phyloP scores from a whole-genome alignment of 768 basidiomycete species.

The Arthromyces matolae region DNA sequence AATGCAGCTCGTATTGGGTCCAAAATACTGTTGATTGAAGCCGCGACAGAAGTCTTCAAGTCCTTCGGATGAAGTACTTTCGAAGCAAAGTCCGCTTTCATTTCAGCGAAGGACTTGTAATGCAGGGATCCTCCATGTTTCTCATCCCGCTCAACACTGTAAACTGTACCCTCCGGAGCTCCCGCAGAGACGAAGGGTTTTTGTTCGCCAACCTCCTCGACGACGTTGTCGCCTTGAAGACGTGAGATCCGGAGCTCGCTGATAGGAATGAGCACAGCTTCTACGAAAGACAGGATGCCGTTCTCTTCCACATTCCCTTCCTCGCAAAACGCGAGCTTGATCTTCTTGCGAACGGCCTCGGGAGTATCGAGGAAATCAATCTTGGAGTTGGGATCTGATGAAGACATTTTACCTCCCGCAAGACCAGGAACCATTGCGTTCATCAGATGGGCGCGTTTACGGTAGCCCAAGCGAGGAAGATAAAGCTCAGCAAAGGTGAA shows the following conservation, averaged over 20 bases:
- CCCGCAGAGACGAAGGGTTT: constrained; percentile 61
- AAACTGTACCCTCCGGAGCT: constrained; percentile 80
- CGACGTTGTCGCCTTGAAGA: constrained; percentile 43
- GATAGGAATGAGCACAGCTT: constrained; percentile 87
- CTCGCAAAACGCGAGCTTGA: constrained; percentile 91
- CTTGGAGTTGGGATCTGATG: constrained; percentile 96
- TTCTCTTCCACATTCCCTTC: constrained; percentile 88
- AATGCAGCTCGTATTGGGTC: constrained; percentile 81
- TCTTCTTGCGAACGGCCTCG: constrained; percentile 80
- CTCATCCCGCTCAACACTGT: constrained; percentile 72
- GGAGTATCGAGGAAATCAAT: constrained; percentile 95
- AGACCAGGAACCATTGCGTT: constrained; percentile 96
- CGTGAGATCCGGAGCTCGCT: constrained; percentile 69
- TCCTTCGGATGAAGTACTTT: constrained; percentile 87
- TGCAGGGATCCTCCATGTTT: constrained; percentile 82
- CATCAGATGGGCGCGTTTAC: constrained; percentile 96
- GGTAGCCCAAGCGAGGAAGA: constrained; percentile 90
- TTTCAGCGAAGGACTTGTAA: constrained; percentile 59
- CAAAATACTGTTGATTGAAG: constrained; percentile 70
- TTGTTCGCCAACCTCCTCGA: constrained; percentile 48
- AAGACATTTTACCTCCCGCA: constrained; percentile 95
- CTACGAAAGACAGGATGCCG: constrained; percentile 80
- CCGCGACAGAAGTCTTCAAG: constrained; percentile 74
- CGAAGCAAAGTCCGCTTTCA: constrained; percentile 71
- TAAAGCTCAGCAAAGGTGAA: constrained; percentile 97